Base-by-base conservation (phyloP, 805 yeast genomes). In the Metschnikowia arizonensis region DNA sequence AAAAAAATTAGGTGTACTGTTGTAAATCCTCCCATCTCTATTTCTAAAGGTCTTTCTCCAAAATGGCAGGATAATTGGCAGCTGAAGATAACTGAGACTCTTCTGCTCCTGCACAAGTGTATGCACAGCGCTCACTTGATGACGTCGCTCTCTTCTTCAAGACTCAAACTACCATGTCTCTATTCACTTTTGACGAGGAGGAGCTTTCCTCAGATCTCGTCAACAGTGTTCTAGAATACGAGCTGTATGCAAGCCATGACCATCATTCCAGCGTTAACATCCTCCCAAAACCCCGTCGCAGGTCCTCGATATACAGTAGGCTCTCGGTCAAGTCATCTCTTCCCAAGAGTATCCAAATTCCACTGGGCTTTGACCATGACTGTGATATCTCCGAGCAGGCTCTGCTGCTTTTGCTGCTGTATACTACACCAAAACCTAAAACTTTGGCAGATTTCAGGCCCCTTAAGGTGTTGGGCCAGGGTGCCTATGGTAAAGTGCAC, bases 401-500 rank as follows among this genome's bases (percentile, higher is more conserved):
- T n/a, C n/a, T n/a, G n/a, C n/a, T n/a, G n/a, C n/a, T n/a, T n/a
- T n/a, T 15, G 23, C 29, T 28, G 15, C 34, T 23, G 17, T 12
- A 9, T 6, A 3, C 28, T 4, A 45, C 46, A 12, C n/a, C 41
- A 7, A 31, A 24, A 23, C 42, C 36, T 56, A 66, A 69, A 18
- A 57, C 56, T 40, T 56, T 69, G 26, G 50, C 61, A 1, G 76
- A 71, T 51, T 71, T 71, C 45, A 69, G 64, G 44, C 73, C 74
- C 5, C 58, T 71, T 33, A 69, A 66, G 53, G 76, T 71, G 5
- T 55, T 71, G 43, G 76, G 76, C 18, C 64, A 62, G 50, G 76
- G 76, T 3, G 64, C 72, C 11, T 71, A 68, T 49, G 76, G 76
- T 2, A 71, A 71, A 42, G 76, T 71, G 17, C 55, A 68, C 18